Base-by-base conservation (phyloP, 129 eudicot genomes). In the Chrysanthemum seticuspe region DNA sequence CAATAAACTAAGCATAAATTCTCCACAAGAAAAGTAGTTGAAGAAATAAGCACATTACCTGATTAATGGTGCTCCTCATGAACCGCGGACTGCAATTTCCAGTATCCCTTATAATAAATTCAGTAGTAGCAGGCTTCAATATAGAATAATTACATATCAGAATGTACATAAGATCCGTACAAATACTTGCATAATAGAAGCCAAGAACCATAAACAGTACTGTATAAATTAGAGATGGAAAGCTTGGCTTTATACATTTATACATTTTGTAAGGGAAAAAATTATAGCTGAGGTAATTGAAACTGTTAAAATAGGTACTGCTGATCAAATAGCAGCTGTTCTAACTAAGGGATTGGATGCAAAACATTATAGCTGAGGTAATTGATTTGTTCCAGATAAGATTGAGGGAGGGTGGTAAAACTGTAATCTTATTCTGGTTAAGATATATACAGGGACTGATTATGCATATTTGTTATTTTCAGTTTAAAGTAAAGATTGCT, bases 71-170 rank as follows among this genome's bases (percentile, higher is more conserved):
- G 74, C 97, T 86, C 98, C 21, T 19, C 21, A 19, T 19, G 21
- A 19, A 19, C 21, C 21, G 21, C 21, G 21, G 21, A 19, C 21
- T 94, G 93, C 98, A 94, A 78, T 94, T 94, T 69, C 98, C 98
- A 27, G 98, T 94, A 80, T 94, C 98, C 72, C 81, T 84, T 19
- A 83, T 91, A 72, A 94, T 86, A 85, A 85, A 88, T 23, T 94
- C 96, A 54, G 91, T 84, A 69, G 98, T 87, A 70, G 98, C 98
- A 79, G 98, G 95, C 98, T 94, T 74, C 74, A 75, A 68, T 77
- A 65, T 50, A 54, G 29, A 47, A 76, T 36, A 71, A 29, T 23
- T 23, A 23, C n/a, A 29, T 60, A 57, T 54, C 4, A 82, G 61
- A 3, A 27, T 23, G 79, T 53, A 36, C 40, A 73, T 34, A 51